Conservation (phyloP, 805 yeast genomes). For the Grigorovia humatica region DNA sequence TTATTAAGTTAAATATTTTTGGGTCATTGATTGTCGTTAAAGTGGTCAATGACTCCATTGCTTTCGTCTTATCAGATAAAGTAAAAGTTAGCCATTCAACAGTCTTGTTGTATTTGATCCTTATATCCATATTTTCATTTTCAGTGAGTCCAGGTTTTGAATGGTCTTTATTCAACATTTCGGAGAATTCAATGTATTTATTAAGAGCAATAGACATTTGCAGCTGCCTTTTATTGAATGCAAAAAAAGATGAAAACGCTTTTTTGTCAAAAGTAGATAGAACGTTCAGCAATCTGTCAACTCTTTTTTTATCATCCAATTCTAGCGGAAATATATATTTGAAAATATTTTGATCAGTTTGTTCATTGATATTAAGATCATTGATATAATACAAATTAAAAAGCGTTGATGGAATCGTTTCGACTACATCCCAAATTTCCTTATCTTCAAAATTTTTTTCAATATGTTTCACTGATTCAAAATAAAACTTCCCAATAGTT, state of each 20-base stretch:
- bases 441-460: conserved; percentile 11
- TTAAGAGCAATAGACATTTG: conserved; percentile 43
- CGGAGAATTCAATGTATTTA: conserved; percentile 41
- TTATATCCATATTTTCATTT: not conserved
- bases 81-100: conserved; percentile 50
- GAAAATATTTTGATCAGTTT: conserved; percentile 51
- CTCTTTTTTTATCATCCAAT: conserved; percentile 36
- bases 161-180: conserved; percentile 27
- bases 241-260: conserved; percentile 53
- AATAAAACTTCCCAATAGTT: conserved; percentile 46
- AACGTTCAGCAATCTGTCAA: conserved; percentile 42
- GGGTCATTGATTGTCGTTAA: conserved; percentile 48
- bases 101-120: conserved; percentile 40
- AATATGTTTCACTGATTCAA: conserved; percentile 32
- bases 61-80: conserved; percentile 43
- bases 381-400: conserved; percentile 64
- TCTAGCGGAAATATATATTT: conserved; percentile 54
- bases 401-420: conserved; percentile 51
- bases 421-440: conserved; percentile 24
- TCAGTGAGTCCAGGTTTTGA: conserved; percentile 3
- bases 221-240: conserved; percentile 60
- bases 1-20: conserved; percentile 47
- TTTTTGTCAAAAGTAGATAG: conserved; percentile 42
- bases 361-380: conserved; percentile 51
- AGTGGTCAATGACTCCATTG: conserved; percentile 40